Evolutionary conservation across 2,329 filamentous ascomycete species (phyloP).

Genomic region (Knufia petricola): DNA sequence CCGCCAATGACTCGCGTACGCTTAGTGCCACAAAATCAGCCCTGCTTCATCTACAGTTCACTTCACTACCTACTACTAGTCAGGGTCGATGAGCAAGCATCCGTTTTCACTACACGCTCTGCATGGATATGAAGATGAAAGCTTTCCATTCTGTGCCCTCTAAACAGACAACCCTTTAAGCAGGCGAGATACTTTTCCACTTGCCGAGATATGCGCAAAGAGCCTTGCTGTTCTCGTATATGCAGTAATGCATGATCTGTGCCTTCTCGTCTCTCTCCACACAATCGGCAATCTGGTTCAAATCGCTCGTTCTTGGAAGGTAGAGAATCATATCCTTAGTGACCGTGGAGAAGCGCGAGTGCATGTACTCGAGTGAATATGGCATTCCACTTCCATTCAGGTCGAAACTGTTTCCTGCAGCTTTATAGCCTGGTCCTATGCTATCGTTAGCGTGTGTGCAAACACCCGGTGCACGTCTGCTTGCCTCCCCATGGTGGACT

Average conservation of each 20-base stretch:
- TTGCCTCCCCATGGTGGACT: slow-evolving; percentile 66
- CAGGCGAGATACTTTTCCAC: slow-evolving; percentile 9
- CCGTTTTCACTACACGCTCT: too few relatives aligned
- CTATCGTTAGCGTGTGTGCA: neutral
- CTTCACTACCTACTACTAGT: too few relatives aligned
- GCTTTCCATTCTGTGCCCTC: neutral
- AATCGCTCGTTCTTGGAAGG: slow-evolving; percentile 73
- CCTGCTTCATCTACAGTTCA: neutral
- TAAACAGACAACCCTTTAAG: neutral
- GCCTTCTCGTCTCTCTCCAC: slow-evolving; percentile 46
- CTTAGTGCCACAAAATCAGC: neutral
- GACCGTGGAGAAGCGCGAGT: slow-evolving; percentile 48
- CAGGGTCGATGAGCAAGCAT: too few relatives aligned
- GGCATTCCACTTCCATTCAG: slow-evolving; percentile 76
- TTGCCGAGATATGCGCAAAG: slow-evolving; percentile 50
- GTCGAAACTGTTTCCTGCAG: slow-evolving; percentile 62
- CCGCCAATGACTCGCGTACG: neutral
- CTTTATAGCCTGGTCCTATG: slow-evolving; percentile 53
- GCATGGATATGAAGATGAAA: too few relatives aligned
- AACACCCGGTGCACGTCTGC: slow-evolving; percentile 14
- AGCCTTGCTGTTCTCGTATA: slow-evolving; percentile 77
- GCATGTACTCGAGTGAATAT: slow-evolving; percentile 59
- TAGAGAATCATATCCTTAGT: slow-evolving; percentile 59
- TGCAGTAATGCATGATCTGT: slow-evolving; percentile 80
- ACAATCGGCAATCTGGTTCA: slow-evolving; percentile 62